Base-by-base conservation (phyloP, 1,284 basidiomycete genomes). In the Pseudozyma pruni region DNA sequence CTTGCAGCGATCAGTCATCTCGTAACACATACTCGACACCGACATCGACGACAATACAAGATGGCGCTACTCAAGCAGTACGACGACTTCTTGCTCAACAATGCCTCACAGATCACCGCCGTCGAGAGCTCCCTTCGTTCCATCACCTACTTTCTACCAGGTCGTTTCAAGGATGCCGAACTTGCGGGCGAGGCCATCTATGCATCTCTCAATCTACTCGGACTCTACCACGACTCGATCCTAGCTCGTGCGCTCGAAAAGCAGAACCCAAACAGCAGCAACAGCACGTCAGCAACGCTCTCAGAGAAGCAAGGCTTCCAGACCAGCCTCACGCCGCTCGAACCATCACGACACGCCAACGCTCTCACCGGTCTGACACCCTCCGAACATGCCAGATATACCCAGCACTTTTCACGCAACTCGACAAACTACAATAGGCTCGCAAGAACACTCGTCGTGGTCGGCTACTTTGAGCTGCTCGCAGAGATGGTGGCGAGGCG, bases 151-250 rank as follows among this genome's bases (percentile, higher is more conserved):
- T 90, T 97, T 74, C 86, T 97, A 22, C 94, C 94, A 19, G 94
- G 94, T 68, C 88, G 94, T 64, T 97, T 97, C 87, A 93, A 93
- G 83, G 94, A 97, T 86, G 92, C 94, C 51, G 94, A 97, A 83
- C 86, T 97, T 8, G 75, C 69, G 4, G 75, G 72, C 20, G 75
- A 76, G 51, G 75, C 69, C 44, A 74, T 84, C 38, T 84, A 83
- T 61, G 75, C 84, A 19, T 70, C 78, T 10, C 71, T 84, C 47
- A 84, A 84, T 43, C 62, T 85, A 8, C 74, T 85, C 23, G 81
- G 83, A 27, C 74, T 84, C 50, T 84, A 84, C 72, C 84, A 85
- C 64, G 83, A 85, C 64, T 80, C 81, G n/a, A 75, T 85, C 48
- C 74, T 84, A 17, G 72, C 76, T 44, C 69, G 77, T 9, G 74